phyloP scores from a whole-genome alignment of 148 eudicot genomes.

The Rhododendron molle region DNA sequence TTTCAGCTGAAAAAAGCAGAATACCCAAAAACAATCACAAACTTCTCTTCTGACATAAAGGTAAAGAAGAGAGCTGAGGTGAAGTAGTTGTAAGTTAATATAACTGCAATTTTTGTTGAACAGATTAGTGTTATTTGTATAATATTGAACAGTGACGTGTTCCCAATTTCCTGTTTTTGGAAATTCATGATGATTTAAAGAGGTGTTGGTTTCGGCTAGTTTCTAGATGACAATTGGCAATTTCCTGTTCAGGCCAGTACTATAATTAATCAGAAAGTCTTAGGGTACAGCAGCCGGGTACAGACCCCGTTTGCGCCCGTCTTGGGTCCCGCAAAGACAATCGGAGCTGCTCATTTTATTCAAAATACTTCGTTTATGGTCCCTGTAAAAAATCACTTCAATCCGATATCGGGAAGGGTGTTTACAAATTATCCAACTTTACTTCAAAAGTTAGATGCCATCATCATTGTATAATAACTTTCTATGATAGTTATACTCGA shows the following conservation, averaged over 20 bases:
- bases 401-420: too few relatives aligned
- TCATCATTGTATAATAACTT: background rate
- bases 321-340: too few relatives aligned
- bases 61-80: constrained; percentile 26
- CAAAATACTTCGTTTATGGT: too few relatives aligned
- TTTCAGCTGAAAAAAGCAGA: constrained; percentile 73
- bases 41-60: constrained; percentile 95
- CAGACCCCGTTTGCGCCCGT: too few relatives aligned
- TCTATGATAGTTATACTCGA: background rate
- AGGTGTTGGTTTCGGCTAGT: background rate
- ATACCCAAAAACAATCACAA: constrained; percentile 69
- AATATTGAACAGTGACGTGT: background rate
- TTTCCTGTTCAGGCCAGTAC: background rate
- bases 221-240: background rate
- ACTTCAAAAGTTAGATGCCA: too few relatives aligned
- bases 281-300: too few relatives aligned
- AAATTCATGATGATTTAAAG: background rate
- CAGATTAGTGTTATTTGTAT: background rate
- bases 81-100: background rate
- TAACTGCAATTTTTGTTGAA: background rate
- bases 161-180: background rate
- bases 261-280: background rate
- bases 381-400: too few relatives aligned
- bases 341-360: too few relatives aligned
- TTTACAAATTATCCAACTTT: too few relatives aligned